Evolutionary conservation across 176 grass and related monocot species (phyloP), one percentile per base, ranked within the genome.

Genomic region (Triticum dicoccoides): DNA sequence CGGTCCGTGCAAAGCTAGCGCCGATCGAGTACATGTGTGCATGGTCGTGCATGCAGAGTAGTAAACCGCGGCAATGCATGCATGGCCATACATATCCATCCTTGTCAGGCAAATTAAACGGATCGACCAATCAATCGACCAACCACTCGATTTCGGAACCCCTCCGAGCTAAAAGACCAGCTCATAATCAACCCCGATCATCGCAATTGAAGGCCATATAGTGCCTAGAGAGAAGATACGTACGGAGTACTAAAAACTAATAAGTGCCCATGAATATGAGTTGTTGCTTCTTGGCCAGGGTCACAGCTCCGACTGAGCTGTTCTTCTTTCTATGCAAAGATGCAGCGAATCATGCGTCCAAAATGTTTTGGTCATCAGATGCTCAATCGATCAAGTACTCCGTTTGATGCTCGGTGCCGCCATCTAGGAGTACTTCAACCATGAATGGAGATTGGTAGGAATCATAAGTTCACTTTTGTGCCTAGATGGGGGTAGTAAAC

Each of bases 151-250:
- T 54, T 63, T 72, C 71, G 42, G 79, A 78, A 80, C 27, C 14
- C 37, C 62, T 86, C 79, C 86, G 79, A 76, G 73, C 44, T 76
- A 79, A 79, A 92, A 86, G 73, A 79, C 84, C 89, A 91, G 76
- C 85, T 84, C 81, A 85, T 84, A 91, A 78, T 59, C 35, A 59
- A 91, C 77, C 76, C 20, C 56, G 56, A 59, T 91, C 89, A 73
- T 71, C 21, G 68, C 18, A 84, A 87, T 75, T 84, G 27, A 87
- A 84, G 35, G 67, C 45, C 81, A 84, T 6, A 84, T 84, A 84
- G 76, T 91, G 68, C 83, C 90, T 77, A 21, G 86, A 82, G 86
- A 20, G 70, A 58, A 85, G 82, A 84, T 58, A 74, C 69, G 52
- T 66, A 74, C 62, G 65, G 14, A 33, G 0, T 76, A 73, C 11